These are phyloP conservation scores for Spathaspora gorwiae DNA, from an alignment of 805 yeast genomes.

Conservation along the genomic window DNA sequence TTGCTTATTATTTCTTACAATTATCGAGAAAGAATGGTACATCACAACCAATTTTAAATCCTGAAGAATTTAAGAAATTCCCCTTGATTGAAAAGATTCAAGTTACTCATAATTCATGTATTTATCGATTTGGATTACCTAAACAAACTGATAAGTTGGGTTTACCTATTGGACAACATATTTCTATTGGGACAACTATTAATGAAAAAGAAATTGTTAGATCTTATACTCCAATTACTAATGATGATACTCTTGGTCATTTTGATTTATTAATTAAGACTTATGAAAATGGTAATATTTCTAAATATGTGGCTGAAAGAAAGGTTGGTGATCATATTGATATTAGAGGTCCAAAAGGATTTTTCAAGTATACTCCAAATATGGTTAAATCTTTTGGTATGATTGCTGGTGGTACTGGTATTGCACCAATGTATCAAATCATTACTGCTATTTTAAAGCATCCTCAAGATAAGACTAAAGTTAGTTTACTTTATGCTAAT, in stretches of 20 bases:
- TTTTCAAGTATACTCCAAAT: conserved; percentile 76
- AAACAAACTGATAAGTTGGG: conserved; percentile 70
- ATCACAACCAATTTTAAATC: conserved; percentile 50
- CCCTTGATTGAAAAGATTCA: conserved; percentile 74
- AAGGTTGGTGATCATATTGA: conserved; percentile 74
- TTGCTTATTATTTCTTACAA: conserved; percentile 30
- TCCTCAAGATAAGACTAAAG: conserved; percentile 74
- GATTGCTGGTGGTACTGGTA: conserved; percentile 98
- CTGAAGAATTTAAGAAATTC: conserved; percentile 69
- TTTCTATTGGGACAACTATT: conserved; percentile 70
- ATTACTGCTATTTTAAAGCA: conserved; percentile 74
- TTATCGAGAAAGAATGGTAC: conserved; percentile 25
- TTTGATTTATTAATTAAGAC: conserved; percentile 84
- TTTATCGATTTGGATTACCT: conserved; percentile 82
- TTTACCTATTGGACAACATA: conserved; percentile 92
- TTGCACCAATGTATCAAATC: conserved; percentile 93
- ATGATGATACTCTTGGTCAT: conserved; percentile 72
- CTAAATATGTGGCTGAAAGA: conserved; percentile 66
- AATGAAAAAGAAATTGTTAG: conserved; percentile 77
- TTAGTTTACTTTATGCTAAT: conserved; percentile 75
- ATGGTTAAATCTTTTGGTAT: conserved; percentile 70
- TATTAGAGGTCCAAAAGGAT: conserved; percentile 89
- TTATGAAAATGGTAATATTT: conserved; percentile 80
- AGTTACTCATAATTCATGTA: conserved; percentile 74
- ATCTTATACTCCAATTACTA: conserved; percentile 86